Evolutionary conservation across 495 filamentous ascomycete genomes (phyloP), one percentile per base, ranked within the genome.

Genomic region (Penicillium manginii): DNA sequence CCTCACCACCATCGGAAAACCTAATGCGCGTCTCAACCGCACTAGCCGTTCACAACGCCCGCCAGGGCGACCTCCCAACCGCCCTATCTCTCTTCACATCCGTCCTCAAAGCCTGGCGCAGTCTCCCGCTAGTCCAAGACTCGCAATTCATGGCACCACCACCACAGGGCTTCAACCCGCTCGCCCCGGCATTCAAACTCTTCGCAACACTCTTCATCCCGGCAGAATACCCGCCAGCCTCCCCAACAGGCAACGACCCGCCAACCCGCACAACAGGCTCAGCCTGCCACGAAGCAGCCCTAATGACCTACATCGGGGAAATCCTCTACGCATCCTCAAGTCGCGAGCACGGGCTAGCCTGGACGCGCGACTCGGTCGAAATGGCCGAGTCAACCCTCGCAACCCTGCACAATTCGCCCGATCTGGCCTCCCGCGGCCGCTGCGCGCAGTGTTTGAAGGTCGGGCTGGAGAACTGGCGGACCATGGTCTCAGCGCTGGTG

Each of bases 231-330:
- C 91, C 92, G 0, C 67, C 82, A 0, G 81, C 87, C 0, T 86
- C 84, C 0, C 74, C 81, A 9, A 84, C 88, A 26, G 92, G 91
- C 29, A 81, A 89, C 46, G 70, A 81, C 15, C 81, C 88, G 0
- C 85, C 91, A 0, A 52, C 78, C 3, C 86, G 88, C 33, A 81
- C 83, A 31, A 55, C 81, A 0, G 74, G 76, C 23, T 86, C 89
- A 52, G 73, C 81, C 29, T 97, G 94, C 79, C 88, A 91, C 50
- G 91, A 96, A 69, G 92, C 91, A 3, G 89, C 83, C 6, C 74
- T 97, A 3, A 90, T 92, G 86, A 82, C 89, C 18, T 91, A 96
- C 72, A 92, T 98, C 55, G 96, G 93, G 54, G 94, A 98, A 77
- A 92, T 98, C 59, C 73, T 98, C 48, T 98, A 88, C 76, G 83